phyloP scores from a whole-genome alignment of 768 basidiomycete genomes.

The Cantharellus anzutake region DNA sequence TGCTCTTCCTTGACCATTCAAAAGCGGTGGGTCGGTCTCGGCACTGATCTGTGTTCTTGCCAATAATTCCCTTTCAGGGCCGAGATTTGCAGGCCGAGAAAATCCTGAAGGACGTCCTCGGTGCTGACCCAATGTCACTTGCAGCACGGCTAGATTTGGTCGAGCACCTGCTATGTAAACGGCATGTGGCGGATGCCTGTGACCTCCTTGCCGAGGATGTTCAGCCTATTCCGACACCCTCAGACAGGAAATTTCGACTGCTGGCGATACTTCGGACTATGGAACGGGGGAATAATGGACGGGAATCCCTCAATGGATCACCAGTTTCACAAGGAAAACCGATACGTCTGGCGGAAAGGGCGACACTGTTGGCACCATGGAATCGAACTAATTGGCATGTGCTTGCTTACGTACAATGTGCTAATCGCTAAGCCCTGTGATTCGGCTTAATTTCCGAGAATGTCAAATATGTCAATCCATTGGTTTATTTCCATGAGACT shows the following conservation, averaged over 20 bases:
- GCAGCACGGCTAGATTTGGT: slow-evolving; percentile 34
- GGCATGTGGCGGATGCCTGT: slow-evolving; percentile 23
- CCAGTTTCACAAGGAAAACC: slow-evolving; percentile 20
- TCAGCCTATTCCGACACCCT: slow-evolving; percentile 19
- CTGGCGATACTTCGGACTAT: slow-evolving; percentile 25
- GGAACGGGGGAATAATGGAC: slow-evolving; percentile 7
- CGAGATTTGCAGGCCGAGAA: slow-evolving; percentile 30
- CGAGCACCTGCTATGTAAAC: slow-evolving; percentile 31
- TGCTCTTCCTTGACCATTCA: slow-evolving; percentile 54
- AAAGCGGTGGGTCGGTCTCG: slow-evolving; percentile 33
- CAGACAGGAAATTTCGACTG: slow-evolving; percentile 26
- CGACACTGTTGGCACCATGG: slow-evolving; percentile 39
- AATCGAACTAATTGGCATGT: slow-evolving; percentile 35
- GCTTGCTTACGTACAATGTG: slow-evolving; percentile 41
- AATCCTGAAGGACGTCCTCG: slow-evolving; percentile 37
- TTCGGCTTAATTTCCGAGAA: too few species aligned
- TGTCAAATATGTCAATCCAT: too few species aligned
- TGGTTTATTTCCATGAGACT: too few species aligned
- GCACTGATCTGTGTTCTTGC: not conserved
- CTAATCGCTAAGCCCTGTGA: slow-evolving; percentile 14
- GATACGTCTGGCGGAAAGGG: slow-evolving; percentile 30
- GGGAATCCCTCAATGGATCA: slow-evolving; percentile 8
- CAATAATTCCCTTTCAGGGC: slow-evolving; percentile 20
- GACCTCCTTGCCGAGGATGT: slow-evolving; percentile 25
- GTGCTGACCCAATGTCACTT: slow-evolving; percentile 31